Base-by-base conservation (phyloP, 441 rosid genomes). In the Erodium texanum region DNA sequence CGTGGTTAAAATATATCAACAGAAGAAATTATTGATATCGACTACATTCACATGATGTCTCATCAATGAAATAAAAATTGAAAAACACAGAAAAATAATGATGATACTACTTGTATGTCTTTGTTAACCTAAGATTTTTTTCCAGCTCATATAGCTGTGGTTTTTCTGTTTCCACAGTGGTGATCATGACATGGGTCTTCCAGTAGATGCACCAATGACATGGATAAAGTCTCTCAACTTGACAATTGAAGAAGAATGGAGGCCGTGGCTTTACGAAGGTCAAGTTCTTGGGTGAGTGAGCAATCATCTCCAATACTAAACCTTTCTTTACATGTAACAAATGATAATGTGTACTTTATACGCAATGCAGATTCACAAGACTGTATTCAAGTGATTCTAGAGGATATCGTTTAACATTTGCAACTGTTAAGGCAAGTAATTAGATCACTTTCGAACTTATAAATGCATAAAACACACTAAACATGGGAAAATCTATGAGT, bases 101-200 rank as follows among this genome's bases (percentile, higher is more conserved):
- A n/a, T n/a, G n/a, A n/a, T n/a, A n/a, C n/a, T n/a, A n/a, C n/a
- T n/a, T n/a, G n/a, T n/a, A n/a, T n/a, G n/a, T n/a, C n/a, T n/a
- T n/a, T n/a, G n/a, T n/a, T n/a, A n/a, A n/a, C n/a, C n/a, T n/a
- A n/a, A n/a, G n/a, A n/a, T 8, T 3, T 34, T 34, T 34, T 38
- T 10, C 45, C 9, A 5, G 9, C 45, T 5, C 11, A 38, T 38
- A 38, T 6, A 38, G 45, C 45, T 38, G 1, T 38, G 45, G 45
- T 10, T 38, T 7, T 6, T 38, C 1, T 38, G 45, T 7, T 38
- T 38, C 10, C 11, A 38, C 45, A 76, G 79, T 23, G 79, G 79
- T 5, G 79, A 76, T 67, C 79, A 76, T 15, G 79, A 76, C 73
- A 76, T 76, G 79, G 68, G 66, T 27, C 50, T 76, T 4, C 75